A percentile compares a stretch with the other conserved stretches of the same genome.
Evolutionary conservation across 2,329 filamentous ascomycete genomes (phyloP).

Genomic region (Pezicula neosporulosa): DNA sequence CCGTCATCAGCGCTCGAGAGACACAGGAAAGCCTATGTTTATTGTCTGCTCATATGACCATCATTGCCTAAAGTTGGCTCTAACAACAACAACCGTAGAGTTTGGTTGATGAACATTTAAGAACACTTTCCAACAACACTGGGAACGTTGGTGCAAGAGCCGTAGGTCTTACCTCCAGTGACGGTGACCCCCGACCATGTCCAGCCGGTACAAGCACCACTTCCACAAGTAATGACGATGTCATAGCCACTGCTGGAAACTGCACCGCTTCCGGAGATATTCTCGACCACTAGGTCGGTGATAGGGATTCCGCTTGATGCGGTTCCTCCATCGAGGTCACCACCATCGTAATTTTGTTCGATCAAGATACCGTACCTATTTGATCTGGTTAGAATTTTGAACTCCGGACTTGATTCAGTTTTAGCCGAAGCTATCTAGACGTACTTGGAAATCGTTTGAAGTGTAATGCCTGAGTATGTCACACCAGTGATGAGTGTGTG

Average conservation of each 20-base stretch:
- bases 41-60: too few relatives aligned
- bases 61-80: too few relatives aligned
- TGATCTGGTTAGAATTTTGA: constrained; percentile 33
- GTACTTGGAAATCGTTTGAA: constrained; percentile 46
- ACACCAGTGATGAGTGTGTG: constrained; percentile 47
- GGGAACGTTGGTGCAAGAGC: too few relatives aligned
- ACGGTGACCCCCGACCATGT: constrained; percentile 30
- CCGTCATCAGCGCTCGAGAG: too few relatives aligned
- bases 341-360: constrained; percentile 53
- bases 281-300: constrained; percentile 40
- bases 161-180: too few relatives aligned
- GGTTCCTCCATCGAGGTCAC: constrained; percentile 19
- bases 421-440: constrained; percentile 39
- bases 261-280: constrained; percentile 40
- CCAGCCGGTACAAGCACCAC: constrained; percentile 46
- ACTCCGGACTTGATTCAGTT: constrained; percentile 32
- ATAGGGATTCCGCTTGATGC: constrained; percentile 45
- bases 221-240: constrained; percentile 49
- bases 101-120: too few relatives aligned
- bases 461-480: constrained; percentile 47
- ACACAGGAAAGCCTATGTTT: too few relatives aligned
- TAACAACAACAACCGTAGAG: too few relatives aligned
- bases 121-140: too few relatives aligned
- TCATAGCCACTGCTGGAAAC: constrained; percentile 28
- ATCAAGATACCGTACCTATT: constrained; percentile 44